A percentile compares a stretch with the other conserved stretches of the same genome.
phyloP scores from a whole-genome alignment of 441 rosid genomes.

The Dalechampia spathulata region DNA sequence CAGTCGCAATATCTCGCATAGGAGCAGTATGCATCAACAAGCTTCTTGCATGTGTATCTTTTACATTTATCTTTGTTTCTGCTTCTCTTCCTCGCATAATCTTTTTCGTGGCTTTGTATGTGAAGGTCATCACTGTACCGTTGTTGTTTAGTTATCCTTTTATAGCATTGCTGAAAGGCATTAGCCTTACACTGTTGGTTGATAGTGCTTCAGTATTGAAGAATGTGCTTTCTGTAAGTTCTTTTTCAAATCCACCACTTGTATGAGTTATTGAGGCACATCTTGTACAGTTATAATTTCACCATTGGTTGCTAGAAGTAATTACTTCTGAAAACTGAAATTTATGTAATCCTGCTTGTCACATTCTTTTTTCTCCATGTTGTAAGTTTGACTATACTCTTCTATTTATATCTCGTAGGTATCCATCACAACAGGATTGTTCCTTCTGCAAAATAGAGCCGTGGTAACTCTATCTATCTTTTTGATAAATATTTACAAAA shows the following conservation, averaged over 20 bases:
- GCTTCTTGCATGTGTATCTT: no score
- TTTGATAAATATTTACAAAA: no score
- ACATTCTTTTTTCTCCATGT: no score
- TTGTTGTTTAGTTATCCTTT: slow-evolving; percentile 56
- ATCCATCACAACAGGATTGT: slow-evolving; percentile 50
- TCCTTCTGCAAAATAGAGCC: slow-evolving; percentile 66
- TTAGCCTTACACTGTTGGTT: slow-evolving; percentile 38
- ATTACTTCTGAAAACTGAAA: no score
- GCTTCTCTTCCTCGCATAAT: neutral
- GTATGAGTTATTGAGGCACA: no score
- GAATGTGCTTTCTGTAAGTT: slow-evolving; percentile 60
- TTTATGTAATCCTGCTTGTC: no score
- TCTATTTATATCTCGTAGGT: slow-evolving; percentile 22
- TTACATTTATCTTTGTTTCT: no score
- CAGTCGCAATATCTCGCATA: slow-evolving; percentile 39
- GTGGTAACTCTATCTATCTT: slow-evolving; percentile 63
- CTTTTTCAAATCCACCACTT: neutral
- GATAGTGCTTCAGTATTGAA: slow-evolving; percentile 59
- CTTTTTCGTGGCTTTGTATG: neutral
- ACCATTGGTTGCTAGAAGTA: no score
- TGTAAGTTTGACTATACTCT: neutral
- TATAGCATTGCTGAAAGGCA: slow-evolving; percentile 57
- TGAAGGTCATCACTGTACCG: slow-evolving; percentile 50
- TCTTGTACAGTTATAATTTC: no score
- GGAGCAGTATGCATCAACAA: no score